Conservation (phyloP, 169 alveolate genomes). For the Besnoitia besnoiti region DNA sequence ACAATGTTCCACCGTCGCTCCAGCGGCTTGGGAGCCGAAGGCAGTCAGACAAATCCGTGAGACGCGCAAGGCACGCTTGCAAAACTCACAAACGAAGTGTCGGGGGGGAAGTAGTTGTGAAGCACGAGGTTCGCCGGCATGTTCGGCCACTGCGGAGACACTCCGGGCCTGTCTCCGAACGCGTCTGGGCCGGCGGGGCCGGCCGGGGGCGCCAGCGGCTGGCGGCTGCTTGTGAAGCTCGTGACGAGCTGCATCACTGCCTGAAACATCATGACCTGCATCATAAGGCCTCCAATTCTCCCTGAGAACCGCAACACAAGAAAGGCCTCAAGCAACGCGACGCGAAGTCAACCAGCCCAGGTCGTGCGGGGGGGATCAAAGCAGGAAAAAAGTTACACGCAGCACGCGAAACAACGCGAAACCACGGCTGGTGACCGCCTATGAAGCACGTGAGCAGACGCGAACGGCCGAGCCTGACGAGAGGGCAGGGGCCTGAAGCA, state of each 20-base stretch:
- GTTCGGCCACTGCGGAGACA: neutral
- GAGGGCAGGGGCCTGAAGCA: no score
- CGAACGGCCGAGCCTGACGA: no score
- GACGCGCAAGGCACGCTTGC: no score
- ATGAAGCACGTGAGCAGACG: no score
- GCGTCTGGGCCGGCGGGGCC: neutral
- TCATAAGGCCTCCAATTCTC: neutral
- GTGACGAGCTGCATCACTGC: constrained; percentile 17
- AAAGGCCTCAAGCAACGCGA: no score
- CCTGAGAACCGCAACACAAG: no score
- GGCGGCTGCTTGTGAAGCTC: neutral
- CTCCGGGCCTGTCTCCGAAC: neutral
- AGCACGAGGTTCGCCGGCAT: neutral
- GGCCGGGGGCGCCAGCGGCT: neutral
- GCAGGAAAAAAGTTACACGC: neutral
- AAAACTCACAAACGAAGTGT: neutral
- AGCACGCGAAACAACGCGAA: no score
- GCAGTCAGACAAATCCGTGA: no score
- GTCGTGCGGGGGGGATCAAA: neutral
- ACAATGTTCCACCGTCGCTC: no score
- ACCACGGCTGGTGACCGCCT: no score
- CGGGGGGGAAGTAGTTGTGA: neutral
- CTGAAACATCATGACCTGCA: neutral
- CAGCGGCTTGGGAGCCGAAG: no score
- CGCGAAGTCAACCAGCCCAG: neutral